A percentile compares a stretch with the other conserved stretches of the same genome.
Conservation (phyloP, 768 basidiomycete species). For the Agaricus sinodeliciosus region DNA sequence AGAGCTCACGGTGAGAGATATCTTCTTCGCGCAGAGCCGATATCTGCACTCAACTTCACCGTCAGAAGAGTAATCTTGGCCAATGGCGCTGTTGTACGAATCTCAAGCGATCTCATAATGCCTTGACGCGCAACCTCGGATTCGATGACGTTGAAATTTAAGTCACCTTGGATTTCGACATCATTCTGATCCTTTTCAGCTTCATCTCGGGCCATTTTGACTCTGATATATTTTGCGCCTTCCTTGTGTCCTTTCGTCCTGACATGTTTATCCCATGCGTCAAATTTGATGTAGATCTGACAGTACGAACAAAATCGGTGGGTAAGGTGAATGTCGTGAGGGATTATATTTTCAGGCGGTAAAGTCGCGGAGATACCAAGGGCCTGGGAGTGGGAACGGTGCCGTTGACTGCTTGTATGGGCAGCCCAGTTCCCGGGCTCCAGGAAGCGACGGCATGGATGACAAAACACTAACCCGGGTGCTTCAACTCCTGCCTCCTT, state of each 20-base stretch:
- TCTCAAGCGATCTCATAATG: constrained; percentile 8
- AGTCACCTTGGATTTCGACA: constrained; percentile 32
- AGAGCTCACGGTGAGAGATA: constrained; percentile 6
- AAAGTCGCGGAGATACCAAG: neutral
- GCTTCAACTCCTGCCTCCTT: neutral
- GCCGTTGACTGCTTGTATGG: too few relatives aligned
- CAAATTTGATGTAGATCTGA: neutral
- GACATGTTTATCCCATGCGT: neutral
- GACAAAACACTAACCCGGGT: neutral
- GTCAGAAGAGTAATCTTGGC: constrained; percentile 21
- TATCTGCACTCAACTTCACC: neutral
- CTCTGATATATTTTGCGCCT: constrained; percentile 9
- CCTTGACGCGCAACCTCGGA: constrained; percentile 19
- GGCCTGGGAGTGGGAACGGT: neutral
- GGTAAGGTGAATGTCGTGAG: neutral
- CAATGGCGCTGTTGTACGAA: constrained; percentile 22
- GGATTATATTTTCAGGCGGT: constrained; percentile 2
- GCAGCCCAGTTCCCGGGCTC: too few relatives aligned
- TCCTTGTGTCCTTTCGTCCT: neutral
- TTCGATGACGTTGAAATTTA: constrained; percentile 49
- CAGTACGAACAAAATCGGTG: neutral
- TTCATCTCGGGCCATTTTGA: constrained; percentile 38
- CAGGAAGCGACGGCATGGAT: neutral
- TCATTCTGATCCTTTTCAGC: constrained; percentile 52
- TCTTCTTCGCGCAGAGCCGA: neutral